Evolutionary conservation across 2,329 filamentous ascomycete species (phyloP).

Genomic region (Emmonsia crescens): DNA sequence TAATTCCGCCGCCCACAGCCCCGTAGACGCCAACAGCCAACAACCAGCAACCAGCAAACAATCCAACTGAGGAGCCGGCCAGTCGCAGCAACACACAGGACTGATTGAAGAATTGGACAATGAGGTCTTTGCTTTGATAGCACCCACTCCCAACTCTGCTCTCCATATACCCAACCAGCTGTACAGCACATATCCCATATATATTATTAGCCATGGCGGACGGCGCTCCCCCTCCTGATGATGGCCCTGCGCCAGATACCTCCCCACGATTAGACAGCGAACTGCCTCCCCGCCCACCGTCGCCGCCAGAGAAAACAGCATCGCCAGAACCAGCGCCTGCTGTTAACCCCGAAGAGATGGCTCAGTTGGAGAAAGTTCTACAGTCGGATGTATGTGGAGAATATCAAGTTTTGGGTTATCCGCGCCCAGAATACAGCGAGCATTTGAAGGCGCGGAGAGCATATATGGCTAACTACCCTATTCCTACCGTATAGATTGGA

Average conservation of each 20-base stretch:
- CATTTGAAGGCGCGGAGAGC: background rate
- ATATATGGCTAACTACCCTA: background rate
- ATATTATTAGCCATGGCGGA: conserved; percentile 20
- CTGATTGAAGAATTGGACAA: background rate
- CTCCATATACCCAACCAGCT: background rate
- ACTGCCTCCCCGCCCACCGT: conserved; percentile 16
- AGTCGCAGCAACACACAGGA: background rate
- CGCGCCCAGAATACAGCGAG: background rate
- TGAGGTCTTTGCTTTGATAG: background rate
- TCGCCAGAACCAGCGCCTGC: background rate
- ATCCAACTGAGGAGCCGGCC: too few relatives aligned
- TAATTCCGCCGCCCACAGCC: background rate
- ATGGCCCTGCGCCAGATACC: conserved; percentile 16
- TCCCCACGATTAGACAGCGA: conserved; percentile 18
- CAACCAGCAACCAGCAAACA: background rate
- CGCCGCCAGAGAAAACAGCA: background rate
- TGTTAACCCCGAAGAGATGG: conserved; percentile 26
- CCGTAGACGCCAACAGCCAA: background rate
- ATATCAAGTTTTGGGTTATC: background rate
- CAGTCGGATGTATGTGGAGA: conserved; percentile 35
- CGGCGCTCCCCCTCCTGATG: conserved; percentile 19
- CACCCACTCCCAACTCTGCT: background rate
- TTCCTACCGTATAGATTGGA: conserved; percentile 39
- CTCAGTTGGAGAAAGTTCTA: conserved; percentile 34
- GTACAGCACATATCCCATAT: background rate